A percentile compares a stretch with the other conserved stretches of the same genome.
These are phyloP conservation scores for Microascus cirrosus DNA, from an alignment of 2,329 filamentous ascomycete species.

Conservation along the genomic window DNA sequence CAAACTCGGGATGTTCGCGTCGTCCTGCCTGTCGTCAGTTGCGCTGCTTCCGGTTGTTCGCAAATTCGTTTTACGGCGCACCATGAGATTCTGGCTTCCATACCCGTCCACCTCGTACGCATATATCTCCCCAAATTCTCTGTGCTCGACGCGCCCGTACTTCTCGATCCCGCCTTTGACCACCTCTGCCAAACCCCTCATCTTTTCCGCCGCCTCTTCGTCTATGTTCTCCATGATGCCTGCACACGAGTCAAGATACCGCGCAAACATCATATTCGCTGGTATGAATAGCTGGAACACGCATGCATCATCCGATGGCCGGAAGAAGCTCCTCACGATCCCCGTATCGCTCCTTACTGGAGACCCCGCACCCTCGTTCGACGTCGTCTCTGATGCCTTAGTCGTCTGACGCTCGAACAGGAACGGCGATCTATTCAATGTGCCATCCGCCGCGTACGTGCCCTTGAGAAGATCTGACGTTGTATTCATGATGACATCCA, in stretches of 20 bases:
- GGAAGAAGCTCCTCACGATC: constrained; percentile 75
- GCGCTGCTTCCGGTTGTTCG: not conserved
- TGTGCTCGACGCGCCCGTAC: constrained; percentile 54
- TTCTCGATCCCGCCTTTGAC: constrained; percentile 58
- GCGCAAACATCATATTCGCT: constrained; percentile 72
- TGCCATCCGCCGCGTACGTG: constrained; percentile 55
- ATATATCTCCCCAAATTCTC: constrained; percentile 53
- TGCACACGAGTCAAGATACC: constrained; percentile 42
- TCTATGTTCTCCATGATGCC: constrained; percentile 31
- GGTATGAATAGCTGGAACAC: constrained; percentile 81
- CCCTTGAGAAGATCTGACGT: constrained; percentile 60
- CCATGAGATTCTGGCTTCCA: constrained; percentile 46
- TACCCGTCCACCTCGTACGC: constrained; percentile 63
- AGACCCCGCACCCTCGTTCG: constrained; percentile 67
- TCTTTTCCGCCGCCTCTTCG: constrained; percentile 41
- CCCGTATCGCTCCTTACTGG: constrained; percentile 70
- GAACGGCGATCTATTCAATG: constrained; percentile 50
- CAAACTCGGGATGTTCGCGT: constrained; percentile 52
- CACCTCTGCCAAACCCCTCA: constrained; percentile 41
- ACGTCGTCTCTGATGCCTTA: constrained; percentile 69
- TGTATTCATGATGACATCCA: constrained; percentile 57
- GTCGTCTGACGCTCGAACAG: constrained; percentile 66
- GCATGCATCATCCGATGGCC: constrained; percentile 83
- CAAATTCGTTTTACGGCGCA: constrained; percentile 13
- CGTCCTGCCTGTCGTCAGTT: constrained; percentile 26